Conservation (phyloP, 1,284 basidiomycete species). For the Porogramme epimiltina region DNA sequence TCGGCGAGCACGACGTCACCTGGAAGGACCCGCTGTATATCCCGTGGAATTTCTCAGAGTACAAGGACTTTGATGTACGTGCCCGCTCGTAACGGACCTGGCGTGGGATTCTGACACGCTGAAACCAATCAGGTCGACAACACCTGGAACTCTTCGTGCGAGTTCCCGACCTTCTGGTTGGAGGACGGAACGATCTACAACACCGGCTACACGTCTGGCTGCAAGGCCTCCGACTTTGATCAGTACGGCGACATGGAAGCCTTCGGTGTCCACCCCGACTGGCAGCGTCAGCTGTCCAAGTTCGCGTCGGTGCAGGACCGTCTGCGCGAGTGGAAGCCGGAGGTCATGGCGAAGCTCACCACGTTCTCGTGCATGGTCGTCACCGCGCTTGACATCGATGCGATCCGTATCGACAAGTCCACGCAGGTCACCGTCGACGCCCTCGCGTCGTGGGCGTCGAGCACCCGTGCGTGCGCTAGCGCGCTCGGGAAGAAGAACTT, state of each 20-base stretch:
- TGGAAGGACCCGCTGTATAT: constrained; percentile 80
- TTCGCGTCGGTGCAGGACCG: constrained; percentile 95
- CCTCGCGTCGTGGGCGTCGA: constrained; percentile 73
- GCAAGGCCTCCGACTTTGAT: constrained; percentile 83
- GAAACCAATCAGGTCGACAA: constrained; percentile 57
- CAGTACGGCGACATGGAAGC: constrained; percentile 95
- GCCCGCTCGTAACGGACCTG: not conserved
- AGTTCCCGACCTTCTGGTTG: constrained; percentile 77
- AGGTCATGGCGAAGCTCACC: constrained; percentile 76
- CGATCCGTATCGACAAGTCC: constrained; percentile 92
- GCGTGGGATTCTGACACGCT: too few relatives aligned
- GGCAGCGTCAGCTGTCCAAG: constrained; percentile 91
- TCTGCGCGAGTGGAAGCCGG: constrained; percentile 84
- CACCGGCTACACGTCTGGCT: constrained; percentile 60
- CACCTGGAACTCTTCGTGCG: constrained; percentile 71
- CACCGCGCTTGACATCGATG: constrained; percentile 85
- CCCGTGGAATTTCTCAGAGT: constrained; percentile 85
- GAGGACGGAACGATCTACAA: constrained; percentile 70
- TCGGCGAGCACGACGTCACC: constrained; percentile 71
- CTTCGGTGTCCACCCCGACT: constrained; percentile 93
- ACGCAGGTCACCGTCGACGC: constrained; percentile 88
- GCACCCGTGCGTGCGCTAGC: constrained; percentile 73
- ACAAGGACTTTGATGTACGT: constrained; percentile 77
- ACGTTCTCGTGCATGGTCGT: constrained; percentile 84
- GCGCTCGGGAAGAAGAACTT: constrained; percentile 82